Base-by-base conservation (phyloP, 106 monocot species). In the Dendrobium catenatum region DNA sequence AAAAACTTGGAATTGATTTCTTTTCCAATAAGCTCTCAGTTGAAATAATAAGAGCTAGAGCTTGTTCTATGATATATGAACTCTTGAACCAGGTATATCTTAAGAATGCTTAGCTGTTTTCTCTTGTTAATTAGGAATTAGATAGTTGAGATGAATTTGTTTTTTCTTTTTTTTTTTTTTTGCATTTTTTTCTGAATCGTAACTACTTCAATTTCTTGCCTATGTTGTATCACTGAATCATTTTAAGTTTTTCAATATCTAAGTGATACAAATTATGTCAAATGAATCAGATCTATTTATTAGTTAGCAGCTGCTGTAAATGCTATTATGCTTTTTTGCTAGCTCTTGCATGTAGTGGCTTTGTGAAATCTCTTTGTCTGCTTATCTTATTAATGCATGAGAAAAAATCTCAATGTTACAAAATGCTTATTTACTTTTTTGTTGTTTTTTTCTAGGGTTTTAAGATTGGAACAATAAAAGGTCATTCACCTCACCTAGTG, bases 391-490 rank as follows among this genome's bases (percentile, higher is more conserved):
- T 41, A 16, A 20, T 74, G 41, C 41, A 74, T 41, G 74, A 43
- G 74, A 4, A 44, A 43, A 43, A 26, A 26, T 42, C 43, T 7
- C 41, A 74, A 74, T 43, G 43, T 44, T 43, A 42, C 19, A 46
- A 67, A 26, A 26, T 26, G 26, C 43, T 41, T 22, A 26, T 42
- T 79, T 46, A 40, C 41, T 58, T 67, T 64, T 46, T 66, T 44
- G 68, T 42, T 46, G 5, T 68, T 31, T 68, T 77, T 42, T 80
- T 40, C 47, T 87, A 58, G 86, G 95, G 98, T 85, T 98, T 86
- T 90, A 91, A 83, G 98, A 98, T 72, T 98, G 98, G 98, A 98
- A 98, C 42, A 98, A 90, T 77, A 90, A 94, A 87, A 88, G 87
- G 40, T 82, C 86, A 22, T 98, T 98, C 41, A 88, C 91, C 61